These are phyloP conservation scores for Solanum aculeatissimum DNA, from an alignment of 305 asterid genomes.

Conservation along the genomic window DNA sequence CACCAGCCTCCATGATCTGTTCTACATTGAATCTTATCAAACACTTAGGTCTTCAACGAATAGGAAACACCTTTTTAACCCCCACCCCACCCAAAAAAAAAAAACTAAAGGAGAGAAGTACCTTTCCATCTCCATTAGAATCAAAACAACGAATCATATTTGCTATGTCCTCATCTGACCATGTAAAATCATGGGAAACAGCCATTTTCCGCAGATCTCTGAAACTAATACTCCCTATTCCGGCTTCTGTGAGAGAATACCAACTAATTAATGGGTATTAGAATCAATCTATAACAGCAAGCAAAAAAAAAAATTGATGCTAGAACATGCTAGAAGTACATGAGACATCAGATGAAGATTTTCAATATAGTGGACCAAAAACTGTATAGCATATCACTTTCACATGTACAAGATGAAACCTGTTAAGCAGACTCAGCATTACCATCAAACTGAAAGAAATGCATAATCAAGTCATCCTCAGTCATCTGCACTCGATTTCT, in stretches of 20 bases:
- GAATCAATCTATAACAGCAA: neutral
- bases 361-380: neutral
- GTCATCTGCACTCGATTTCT: slow-evolving; percentile 72
- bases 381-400: neutral
- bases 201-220: slow-evolving; percentile 64
- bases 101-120: slow-evolving; percentile 6
- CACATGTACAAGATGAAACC: neutral
- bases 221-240: slow-evolving; percentile 45
- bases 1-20: neutral
- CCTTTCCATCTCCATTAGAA: slow-evolving; percentile 79
- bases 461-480: slow-evolving; percentile 73
- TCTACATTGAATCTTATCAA: neutral
- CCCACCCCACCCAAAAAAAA: neutral
- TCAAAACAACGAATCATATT: slow-evolving; percentile 72
- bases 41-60: neutral
- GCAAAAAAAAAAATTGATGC: neutral
- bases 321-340: neutral
- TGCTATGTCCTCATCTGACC: slow-evolving; percentile 74
- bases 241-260: slow-evolving; percentile 42
- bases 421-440: slow-evolving; percentile 13
- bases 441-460: slow-evolving; percentile 93
- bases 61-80: neutral
- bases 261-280: neutral
- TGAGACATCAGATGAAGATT: neutral
- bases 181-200: slow-evolving; percentile 65